A percentile compares a stretch with the other conserved stretches of the same genome.
Conservation (phyloP, 768 basidiomycete species). For the Lanmaoa rubissima region DNA sequence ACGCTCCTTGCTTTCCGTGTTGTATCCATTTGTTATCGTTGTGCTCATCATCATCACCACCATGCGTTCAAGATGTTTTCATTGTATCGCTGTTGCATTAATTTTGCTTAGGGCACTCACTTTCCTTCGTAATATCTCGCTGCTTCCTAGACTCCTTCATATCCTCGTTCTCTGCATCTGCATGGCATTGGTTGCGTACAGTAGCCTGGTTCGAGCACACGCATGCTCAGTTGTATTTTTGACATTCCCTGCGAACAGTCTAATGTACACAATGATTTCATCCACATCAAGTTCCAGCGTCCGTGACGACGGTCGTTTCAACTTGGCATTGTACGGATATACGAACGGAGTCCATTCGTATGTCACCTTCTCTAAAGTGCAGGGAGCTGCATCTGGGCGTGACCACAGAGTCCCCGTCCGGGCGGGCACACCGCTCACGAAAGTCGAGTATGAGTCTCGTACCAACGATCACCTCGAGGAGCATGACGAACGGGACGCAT, state of each 20-base stretch:
- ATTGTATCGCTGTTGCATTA: constrained; percentile 17
- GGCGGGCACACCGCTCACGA: constrained; percentile 27
- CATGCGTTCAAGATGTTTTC: not conserved
- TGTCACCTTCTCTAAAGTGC: constrained; percentile 9
- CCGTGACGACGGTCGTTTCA: constrained; percentile 17
- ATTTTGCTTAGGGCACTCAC: constrained; percentile 3
- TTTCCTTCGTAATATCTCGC: constrained; percentile 3
- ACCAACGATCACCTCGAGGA: constrained; percentile 30
- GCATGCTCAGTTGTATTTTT: constrained; percentile 17
- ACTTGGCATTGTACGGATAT: constrained; percentile 14
- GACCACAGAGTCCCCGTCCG: constrained; percentile 8
- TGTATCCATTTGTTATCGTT: not conserved
- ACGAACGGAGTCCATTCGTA: not conserved
- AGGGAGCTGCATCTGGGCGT: constrained; percentile 16
- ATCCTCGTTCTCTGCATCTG: constrained; percentile 12
- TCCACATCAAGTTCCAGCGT: not conserved
- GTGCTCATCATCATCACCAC: not conserved
- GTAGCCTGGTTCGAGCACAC: not conserved
- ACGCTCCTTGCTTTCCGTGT: constrained; percentile 15
- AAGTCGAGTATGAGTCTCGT: constrained; percentile 33
- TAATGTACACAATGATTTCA: constrained; percentile 7
- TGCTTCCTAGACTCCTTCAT: constrained; percentile 1
- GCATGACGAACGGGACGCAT: constrained; percentile 32
- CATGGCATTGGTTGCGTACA: constrained; percentile 10
- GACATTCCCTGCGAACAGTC: constrained; percentile 6